phyloP scores from a whole-genome alignment of 805 yeast genomes.

The Pichia eremophila region DNA sequence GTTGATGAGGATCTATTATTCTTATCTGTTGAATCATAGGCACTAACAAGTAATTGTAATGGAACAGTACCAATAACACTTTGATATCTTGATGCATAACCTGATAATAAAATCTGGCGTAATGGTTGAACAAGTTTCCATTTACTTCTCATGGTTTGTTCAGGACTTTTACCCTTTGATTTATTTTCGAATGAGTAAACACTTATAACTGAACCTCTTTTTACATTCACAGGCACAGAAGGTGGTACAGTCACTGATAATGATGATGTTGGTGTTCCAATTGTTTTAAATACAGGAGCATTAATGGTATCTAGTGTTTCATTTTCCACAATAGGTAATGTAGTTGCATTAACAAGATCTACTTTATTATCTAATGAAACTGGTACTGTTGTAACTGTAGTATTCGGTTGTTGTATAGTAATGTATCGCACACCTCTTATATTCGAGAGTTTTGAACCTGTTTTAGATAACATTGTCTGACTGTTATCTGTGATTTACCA shows the following conservation, averaged over 20 bases:
- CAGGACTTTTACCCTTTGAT: neutral
- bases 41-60: conserved; percentile 34
- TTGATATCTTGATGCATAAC: conserved; percentile 35
- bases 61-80: conserved; percentile 40
- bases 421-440: conserved; percentile 6
- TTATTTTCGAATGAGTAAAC: conserved; percentile 24
- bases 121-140: conserved; percentile 30
- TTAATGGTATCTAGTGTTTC: neutral
- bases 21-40: conserved; percentile 20
- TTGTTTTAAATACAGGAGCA: conserved; percentile 29
- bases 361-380: conserved; percentile 2
- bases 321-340: neutral
- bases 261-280: conserved; percentile 42
- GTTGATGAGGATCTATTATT: conserved; percentile 4
- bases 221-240: conserved; percentile 43
- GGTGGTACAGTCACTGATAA: conserved; percentile 47
- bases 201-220: conserved; percentile 41
- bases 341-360: neutral
- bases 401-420: conserved; percentile 13
- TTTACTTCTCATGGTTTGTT: conserved; percentile 16
- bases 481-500: too few species aligned
- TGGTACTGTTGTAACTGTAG: conserved; percentile 5
- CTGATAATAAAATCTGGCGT: conserved; percentile 36
- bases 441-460: neutral
- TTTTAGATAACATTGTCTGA: neutral